Evolutionary conservation across 2,329 filamentous ascomycete species (phyloP).

Genomic region (Sporothrix mexicana): DNA sequence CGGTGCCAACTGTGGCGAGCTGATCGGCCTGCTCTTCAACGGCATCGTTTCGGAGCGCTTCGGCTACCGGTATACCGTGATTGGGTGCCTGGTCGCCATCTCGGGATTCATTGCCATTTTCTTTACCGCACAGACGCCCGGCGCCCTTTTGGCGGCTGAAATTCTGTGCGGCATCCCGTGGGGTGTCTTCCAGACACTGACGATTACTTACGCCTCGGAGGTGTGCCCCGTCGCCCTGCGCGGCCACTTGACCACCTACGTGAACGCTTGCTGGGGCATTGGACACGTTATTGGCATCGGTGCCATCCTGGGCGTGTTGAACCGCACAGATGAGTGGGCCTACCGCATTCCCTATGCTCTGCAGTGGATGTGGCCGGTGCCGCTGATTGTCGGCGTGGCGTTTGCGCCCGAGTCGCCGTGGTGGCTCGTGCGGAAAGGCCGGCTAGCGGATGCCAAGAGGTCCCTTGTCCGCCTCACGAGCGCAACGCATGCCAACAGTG

Average conservation of each 20-base stretch:
- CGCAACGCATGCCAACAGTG: slow-evolving; percentile 28
- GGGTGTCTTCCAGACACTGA: slow-evolving; percentile 50
- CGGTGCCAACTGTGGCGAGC: slow-evolving; percentile 65
- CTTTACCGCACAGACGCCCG: slow-evolving; percentile 67
- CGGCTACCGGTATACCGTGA: slow-evolving; percentile 69
- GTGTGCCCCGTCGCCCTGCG: slow-evolving; percentile 75
- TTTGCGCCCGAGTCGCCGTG: slow-evolving; percentile 74
- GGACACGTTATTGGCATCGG: slow-evolving; percentile 77
- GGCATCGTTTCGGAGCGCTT: slow-evolving; percentile 70
- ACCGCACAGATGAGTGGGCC: slow-evolving; percentile 65
- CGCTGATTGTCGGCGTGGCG: slow-evolving; percentile 67
- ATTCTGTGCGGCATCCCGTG: slow-evolving; percentile 64
- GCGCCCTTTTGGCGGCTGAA: slow-evolving; percentile 65
- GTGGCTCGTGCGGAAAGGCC: slow-evolving; percentile 74
- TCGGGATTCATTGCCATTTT: slow-evolving; percentile 66
- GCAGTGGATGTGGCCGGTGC: slow-evolving; percentile 77
- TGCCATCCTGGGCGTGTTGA: slow-evolving; percentile 72
- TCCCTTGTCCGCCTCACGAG: slow-evolving; percentile 70
- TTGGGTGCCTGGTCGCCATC: slow-evolving; percentile 60
- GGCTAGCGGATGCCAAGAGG: slow-evolving; percentile 68
- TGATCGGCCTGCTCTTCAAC: slow-evolving; percentile 70
- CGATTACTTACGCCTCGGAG: slow-evolving; percentile 71
- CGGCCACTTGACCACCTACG: slow-evolving; percentile 74
- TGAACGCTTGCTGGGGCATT: slow-evolving; percentile 80
- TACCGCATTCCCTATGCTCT: slow-evolving; percentile 73